Evolutionary conservation across 768 basidiomycete species (phyloP).

Genomic region (Suillus tomentosus): DNA sequence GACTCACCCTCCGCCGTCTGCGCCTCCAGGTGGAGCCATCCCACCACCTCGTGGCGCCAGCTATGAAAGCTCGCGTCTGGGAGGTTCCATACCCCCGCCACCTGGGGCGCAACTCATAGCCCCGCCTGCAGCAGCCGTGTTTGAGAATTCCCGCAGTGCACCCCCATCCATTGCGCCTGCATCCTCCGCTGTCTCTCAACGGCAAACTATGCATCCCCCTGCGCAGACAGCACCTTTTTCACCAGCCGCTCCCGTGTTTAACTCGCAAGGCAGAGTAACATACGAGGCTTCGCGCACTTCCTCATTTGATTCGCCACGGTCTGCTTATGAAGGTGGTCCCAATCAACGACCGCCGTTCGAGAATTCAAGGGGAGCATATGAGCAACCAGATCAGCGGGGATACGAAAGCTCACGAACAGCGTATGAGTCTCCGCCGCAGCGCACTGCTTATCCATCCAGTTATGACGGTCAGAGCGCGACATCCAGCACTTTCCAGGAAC

Average conservation of each 20-base stretch:
- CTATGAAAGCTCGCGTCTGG: slow-evolving; percentile 14
- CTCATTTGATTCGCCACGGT: neutral
- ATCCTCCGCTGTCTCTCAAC: neutral
- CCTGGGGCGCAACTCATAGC: slow-evolving; percentile 25
- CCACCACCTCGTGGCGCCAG: slow-evolving; percentile 17
- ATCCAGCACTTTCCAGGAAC: slow-evolving; percentile 27
- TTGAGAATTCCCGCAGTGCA: slow-evolving; percentile 8
- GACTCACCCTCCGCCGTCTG: slow-evolving; percentile 10
- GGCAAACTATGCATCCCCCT: slow-evolving; percentile 4
- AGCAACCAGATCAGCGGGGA: slow-evolving; percentile 32
- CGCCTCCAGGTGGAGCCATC: slow-evolving; percentile 15
- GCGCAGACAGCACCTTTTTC: neutral
- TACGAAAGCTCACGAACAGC: slow-evolving; percentile 28
- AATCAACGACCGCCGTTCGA: slow-evolving; percentile 2
- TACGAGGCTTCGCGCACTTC: slow-evolving; percentile 4
- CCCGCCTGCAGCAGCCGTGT: slow-evolving; percentile 13
- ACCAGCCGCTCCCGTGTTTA: neutral
- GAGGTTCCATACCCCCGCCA: slow-evolving; percentile 15
- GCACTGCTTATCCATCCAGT: slow-evolving; percentile 22
- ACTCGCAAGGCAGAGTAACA: slow-evolving; percentile 3
- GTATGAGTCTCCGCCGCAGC: slow-evolving; percentile 28
- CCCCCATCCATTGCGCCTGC: slow-evolving; percentile 5
- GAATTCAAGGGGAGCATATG: slow-evolving; percentile 22
- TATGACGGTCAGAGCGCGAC: slow-evolving; percentile 25
- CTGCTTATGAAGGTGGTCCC: slow-evolving; percentile 20